A percentile compares a stretch with the other conserved stretches of the same genome.
Conservation (phyloP, 192 early-diverging fungal species). For the Cladochytrium replicatum region DNA sequence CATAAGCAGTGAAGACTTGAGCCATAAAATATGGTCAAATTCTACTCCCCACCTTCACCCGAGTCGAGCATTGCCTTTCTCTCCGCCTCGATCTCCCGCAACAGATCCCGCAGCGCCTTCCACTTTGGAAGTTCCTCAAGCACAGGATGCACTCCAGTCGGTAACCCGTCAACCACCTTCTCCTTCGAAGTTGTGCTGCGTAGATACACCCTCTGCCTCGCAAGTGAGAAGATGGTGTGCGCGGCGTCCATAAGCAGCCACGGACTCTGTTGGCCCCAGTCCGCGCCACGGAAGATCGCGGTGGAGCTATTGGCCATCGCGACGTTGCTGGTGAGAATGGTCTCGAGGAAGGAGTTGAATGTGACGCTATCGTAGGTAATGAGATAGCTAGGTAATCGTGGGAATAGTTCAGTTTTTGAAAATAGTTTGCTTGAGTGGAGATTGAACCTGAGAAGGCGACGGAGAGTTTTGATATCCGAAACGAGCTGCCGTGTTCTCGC, state of each 20-base stretch:
- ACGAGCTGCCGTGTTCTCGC: slow-evolving; percentile 64
- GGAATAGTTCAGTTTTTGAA: slow-evolving; percentile 5
- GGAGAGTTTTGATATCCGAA: slow-evolving; percentile 59
- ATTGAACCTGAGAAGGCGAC: slow-evolving; percentile 58
- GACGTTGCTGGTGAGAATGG: slow-evolving; percentile 53
- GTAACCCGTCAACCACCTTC: slow-evolving; percentile 31
- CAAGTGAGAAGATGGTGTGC: slow-evolving; percentile 61
- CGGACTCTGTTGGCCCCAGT: slow-evolving; percentile 42
- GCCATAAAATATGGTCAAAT: neutral
- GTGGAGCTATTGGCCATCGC: neutral
- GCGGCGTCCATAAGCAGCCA: slow-evolving; percentile 87
- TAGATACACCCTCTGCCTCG: slow-evolving; percentile 39
- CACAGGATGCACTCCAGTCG: slow-evolving; percentile 55
- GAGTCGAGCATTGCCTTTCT: slow-evolving; percentile 11
- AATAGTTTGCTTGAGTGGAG: slow-evolving; percentile 13
- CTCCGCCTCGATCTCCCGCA: slow-evolving; percentile 76
- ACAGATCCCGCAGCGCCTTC: slow-evolving; percentile 52
- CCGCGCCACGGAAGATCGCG: slow-evolving; percentile 11
- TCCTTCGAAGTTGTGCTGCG: neutral
- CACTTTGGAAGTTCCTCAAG: slow-evolving; percentile 95
- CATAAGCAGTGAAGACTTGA: slow-evolving; percentile 2
- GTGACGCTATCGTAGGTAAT: slow-evolving; percentile 80
- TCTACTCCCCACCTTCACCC: slow-evolving; percentile 16
- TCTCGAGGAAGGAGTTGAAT: slow-evolving; percentile 79
- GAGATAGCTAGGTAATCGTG: slow-evolving; percentile 47